A percentile compares a stretch with the other conserved stretches of the same genome.
Conservation (phyloP, 73 alveolate species). For the Uronychia binucleata region DNA sequence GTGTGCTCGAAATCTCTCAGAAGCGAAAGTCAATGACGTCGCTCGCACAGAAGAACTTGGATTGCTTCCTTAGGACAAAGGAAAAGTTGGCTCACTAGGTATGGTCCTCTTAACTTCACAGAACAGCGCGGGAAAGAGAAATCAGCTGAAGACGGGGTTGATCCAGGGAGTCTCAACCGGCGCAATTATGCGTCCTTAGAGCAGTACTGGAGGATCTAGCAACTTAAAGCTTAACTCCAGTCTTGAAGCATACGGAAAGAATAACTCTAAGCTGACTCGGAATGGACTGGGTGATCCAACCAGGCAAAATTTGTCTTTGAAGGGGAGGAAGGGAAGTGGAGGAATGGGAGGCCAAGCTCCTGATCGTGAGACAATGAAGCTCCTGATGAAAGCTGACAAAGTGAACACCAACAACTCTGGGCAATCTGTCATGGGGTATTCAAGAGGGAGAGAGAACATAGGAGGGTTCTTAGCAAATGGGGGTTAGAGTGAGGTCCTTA, state of each 20-base stretch:
- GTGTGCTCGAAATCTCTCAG: not conserved
- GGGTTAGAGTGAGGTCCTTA: no score
- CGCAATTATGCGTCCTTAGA: no score
- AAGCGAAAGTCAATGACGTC: not conserved
- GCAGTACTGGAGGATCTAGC: conserved; percentile 1
- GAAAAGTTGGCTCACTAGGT: not conserved
- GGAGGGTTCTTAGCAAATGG: no score
- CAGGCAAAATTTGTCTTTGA: not conserved
- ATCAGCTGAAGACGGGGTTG: no score
- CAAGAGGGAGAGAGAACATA: no score
- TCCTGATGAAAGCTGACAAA: not conserved
- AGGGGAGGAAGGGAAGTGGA: not conserved
- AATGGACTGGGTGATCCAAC: not conserved
- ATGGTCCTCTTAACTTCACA: not conserved
- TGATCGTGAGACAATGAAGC: not conserved
- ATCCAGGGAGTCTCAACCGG: no score
- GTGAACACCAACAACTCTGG: not conserved
- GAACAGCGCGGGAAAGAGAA: no score
- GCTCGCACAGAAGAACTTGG: not conserved
- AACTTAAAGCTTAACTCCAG: not conserved
- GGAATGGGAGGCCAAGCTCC: no score
- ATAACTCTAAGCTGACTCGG: not conserved
- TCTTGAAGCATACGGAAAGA: not conserved
- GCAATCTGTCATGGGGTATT: no score
- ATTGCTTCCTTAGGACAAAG: not conserved